phyloP scores from a whole-genome alignment of 306 rosid species.

The Ziziphus jujuba region DNA sequence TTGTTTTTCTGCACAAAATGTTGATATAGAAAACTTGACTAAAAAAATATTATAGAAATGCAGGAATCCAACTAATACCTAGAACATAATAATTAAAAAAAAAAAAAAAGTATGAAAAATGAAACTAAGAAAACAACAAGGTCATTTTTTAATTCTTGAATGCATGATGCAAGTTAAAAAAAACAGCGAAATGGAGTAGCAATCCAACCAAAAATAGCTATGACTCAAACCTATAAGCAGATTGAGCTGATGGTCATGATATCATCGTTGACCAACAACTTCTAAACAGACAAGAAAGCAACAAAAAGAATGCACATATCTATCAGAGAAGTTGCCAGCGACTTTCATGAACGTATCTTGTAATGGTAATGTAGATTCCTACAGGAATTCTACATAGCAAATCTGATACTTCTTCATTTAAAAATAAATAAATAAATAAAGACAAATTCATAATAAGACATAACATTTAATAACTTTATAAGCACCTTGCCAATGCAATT shows the following conservation, averaged over 20 bases:
- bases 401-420: constrained; percentile 3
- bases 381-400: neutral
- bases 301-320: neutral
- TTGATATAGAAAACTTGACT: constrained; percentile 14
- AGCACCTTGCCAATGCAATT: constrained; percentile 98
- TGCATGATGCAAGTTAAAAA: neutral
- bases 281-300: neutral
- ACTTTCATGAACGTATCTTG: no score
- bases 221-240: neutral
- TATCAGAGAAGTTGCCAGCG: neutral
- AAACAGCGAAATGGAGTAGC: neutral
- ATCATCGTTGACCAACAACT: neutral
- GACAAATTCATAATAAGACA: constrained; percentile 5
- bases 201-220: neutral
- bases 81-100: neutral
- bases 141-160: neutral
- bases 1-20: constrained; percentile 79
- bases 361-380: neutral
- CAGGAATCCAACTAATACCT: neutral
- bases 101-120: neutral
- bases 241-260: no score
- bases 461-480: constrained; percentile 11
- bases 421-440: neutral
- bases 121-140: neutral
- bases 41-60: constrained; percentile 10